Percentiles rank a stretch among this genome's conserved stretches.
Conservation (phyloP, 176 grass and related monocot genomes). For the Carex scoparia region DNA sequence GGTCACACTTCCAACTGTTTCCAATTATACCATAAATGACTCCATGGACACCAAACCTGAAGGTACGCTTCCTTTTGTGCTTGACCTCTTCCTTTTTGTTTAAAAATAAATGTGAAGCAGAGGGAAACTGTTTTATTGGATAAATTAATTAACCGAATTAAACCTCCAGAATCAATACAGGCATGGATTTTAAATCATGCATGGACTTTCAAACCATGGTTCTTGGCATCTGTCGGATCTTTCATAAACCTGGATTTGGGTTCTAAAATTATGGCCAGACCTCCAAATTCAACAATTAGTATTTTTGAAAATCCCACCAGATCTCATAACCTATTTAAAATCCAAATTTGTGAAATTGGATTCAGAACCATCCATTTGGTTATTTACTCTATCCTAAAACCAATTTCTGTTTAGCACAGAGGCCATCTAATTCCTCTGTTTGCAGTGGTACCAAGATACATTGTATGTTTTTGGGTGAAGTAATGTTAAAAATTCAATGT, state of each 20-base stretch:
- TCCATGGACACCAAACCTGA: conserved; percentile 40
- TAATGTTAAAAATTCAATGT: neutral
- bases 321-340: neutral
- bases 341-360: neutral
- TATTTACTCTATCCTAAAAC: neutral
- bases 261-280: neutral
- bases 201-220: neutral
- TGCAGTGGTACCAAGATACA: neutral
- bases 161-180: neutral
- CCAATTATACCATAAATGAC: conserved; percentile 78
- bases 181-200: too few relatives aligned
- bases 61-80: conserved; percentile 14
- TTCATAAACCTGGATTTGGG: neutral
- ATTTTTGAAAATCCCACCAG: neutral
- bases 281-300: neutral
- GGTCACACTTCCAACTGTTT: conserved; percentile 68
- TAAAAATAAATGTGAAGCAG: neutral
- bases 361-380: neutral
- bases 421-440: neutral
- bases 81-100: neutral
- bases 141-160: neutral
- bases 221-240: neutral
- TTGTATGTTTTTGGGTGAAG: neutral
- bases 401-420: neutral
- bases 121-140: neutral